Evolutionary conservation across 2,329 filamentous ascomycete genomes (phyloP).

Genomic region (Colletotrichum godetiae): DNA sequence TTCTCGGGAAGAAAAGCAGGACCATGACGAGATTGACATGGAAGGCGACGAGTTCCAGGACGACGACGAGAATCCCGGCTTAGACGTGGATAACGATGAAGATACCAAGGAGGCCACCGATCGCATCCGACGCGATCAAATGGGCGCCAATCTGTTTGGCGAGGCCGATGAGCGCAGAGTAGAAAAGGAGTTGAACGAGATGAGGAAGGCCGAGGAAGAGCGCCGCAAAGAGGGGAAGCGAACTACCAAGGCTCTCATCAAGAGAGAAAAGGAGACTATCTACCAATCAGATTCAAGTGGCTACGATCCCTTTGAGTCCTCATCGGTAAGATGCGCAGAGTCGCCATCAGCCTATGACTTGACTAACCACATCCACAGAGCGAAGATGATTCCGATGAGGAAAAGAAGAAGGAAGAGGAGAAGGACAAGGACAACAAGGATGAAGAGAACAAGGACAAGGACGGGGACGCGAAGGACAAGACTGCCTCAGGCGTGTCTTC

Average conservation of each 20-base stretch:
- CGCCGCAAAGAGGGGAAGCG: conserved; percentile 79
- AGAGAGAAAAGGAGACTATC: conserved; percentile 86
- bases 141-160: conserved; percentile 87
- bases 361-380: conserved; percentile 50
- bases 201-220: conserved; percentile 75
- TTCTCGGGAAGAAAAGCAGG: conserved; percentile 72
- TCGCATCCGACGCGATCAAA: conserved; percentile 81
- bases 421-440: conserved; percentile 53
- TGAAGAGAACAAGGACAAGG: conserved; percentile 69
- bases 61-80: conserved; percentile 82
- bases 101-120: conserved; percentile 79
- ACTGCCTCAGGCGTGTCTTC: conserved; percentile 67
- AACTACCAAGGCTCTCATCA: conserved; percentile 83
- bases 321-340: conserved; percentile 43
- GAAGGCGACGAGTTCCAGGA: conserved; percentile 84
- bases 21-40: conserved; percentile 77
- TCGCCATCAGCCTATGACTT: background rate
- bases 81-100: conserved; percentile 85
- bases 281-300: conserved; percentile 78
- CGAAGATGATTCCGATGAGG: conserved; percentile 57
- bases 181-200: conserved; percentile 78
- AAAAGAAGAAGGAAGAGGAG: conserved; percentile 47
- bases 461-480: conserved; percentile 69
- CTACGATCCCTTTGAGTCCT: conserved; percentile 51
- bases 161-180: conserved; percentile 76